Conservation (phyloP, 2,329 filamentous ascomycete species). For the Stagonosporopsis tanaceti region DNA sequence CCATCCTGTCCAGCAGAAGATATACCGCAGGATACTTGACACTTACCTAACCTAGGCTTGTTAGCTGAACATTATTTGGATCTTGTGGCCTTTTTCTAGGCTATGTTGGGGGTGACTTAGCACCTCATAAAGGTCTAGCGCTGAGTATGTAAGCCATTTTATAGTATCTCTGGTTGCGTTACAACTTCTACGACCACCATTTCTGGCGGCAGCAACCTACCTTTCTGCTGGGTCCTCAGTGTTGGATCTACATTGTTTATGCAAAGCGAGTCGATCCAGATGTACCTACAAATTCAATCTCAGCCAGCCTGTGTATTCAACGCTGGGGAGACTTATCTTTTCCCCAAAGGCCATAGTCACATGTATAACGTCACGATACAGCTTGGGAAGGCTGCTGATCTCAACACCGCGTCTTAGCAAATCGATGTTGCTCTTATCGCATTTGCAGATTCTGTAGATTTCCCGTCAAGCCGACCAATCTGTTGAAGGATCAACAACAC, state of each 20-base stretch:
- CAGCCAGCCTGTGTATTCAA: not conserved
- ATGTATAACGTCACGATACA: conserved; percentile 14
- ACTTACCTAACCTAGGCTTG: no score
- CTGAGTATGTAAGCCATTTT: no score
- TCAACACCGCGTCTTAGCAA: conserved; percentile 3
- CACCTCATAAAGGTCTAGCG: no score
- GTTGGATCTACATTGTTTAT: not conserved
- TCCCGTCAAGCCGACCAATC: not conserved
- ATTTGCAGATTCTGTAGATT: conserved; percentile 5
- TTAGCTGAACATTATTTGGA: no score
- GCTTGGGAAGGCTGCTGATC: conserved; percentile 1
- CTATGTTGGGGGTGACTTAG: no score
- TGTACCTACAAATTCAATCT: conserved; percentile 4
- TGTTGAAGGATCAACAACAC: not conserved
- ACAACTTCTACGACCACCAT: no score
- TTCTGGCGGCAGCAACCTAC: no score
- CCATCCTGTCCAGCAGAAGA: no score
- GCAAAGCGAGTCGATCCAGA: conserved; percentile 20
- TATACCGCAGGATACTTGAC: no score
- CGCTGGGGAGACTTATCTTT: not conserved
- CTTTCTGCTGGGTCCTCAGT: no score
- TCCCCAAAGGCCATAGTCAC: conserved; percentile 9
- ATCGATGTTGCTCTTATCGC: conserved; percentile 9
- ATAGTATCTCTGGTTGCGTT: no score
- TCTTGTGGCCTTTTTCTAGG: no score